Percentiles rank a stretch among this genome's conserved stretches.
phyloP scores from a whole-genome alignment of 2,329 filamentous ascomycete species.

The Colletotrichum coccodes region DNA sequence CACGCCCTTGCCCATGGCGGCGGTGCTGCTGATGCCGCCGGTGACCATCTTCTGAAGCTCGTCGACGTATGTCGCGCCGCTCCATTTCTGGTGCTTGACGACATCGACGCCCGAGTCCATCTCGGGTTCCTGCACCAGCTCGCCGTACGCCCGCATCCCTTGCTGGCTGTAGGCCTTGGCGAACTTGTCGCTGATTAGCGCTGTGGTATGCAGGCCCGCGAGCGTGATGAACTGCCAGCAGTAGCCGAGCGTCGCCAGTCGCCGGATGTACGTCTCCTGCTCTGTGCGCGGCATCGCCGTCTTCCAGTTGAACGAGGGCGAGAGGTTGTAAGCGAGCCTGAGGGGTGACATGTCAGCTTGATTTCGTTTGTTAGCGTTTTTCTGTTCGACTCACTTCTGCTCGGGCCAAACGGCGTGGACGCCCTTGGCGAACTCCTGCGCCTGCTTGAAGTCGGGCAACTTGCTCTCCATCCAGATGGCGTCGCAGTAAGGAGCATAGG shows the following conservation, averaged over 20 bases:
- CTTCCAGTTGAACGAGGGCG: conserved; percentile 99
- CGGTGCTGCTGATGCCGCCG: conserved; percentile 89
- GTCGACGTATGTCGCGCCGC: conserved; percentile 92
- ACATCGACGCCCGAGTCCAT: conserved; percentile 92
- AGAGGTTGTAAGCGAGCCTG: conserved; percentile 97
- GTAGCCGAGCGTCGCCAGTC: conserved; percentile 88
- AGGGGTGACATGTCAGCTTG: background rate
- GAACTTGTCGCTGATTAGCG: conserved; percentile 91
- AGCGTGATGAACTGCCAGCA: conserved; percentile 99
- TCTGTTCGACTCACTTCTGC: conserved; percentile 77
- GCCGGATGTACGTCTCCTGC: conserved; percentile 96
- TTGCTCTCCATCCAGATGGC: conserved; percentile 99
- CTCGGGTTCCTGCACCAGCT: conserved; percentile 97
- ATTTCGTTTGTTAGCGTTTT: too few species aligned
- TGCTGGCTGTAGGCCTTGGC: conserved; percentile 81
- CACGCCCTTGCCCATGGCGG: conserved; percentile 96
- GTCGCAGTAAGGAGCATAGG: conserved; percentile 93
- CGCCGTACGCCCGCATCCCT: conserved; percentile 96
- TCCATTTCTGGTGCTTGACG: conserved; percentile 99
- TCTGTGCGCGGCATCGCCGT: conserved; percentile 90
- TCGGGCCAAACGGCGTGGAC: conserved; percentile 96
- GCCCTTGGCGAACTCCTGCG: conserved; percentile 90
- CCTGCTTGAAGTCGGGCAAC: conserved; percentile 90
- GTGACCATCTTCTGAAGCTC: conserved; percentile 97
- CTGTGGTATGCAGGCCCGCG: conserved; percentile 94